Percentiles rank a stretch among this genome's conserved stretches.
These are phyloP conservation scores for Candida sp. DNA, from an alignment of 1,139 yeast species.

Conservation along the genomic window DNA sequence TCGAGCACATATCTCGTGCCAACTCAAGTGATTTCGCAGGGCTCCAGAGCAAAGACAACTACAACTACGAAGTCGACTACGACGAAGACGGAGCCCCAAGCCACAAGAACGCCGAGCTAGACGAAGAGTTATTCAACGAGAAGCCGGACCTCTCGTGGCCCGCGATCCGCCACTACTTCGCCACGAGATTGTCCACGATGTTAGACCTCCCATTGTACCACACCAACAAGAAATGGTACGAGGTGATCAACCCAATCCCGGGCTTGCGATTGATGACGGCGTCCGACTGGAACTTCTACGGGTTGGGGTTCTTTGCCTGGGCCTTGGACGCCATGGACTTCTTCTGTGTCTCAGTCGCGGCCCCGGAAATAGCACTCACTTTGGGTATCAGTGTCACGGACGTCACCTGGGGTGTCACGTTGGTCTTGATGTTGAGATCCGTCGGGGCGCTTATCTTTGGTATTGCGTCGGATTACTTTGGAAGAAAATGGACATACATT, in stretches of 20 bases:
- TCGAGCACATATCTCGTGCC: slow-evolving; percentile 9
- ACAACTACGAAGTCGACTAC: background rate
- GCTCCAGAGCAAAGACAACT: background rate
- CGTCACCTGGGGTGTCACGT: slow-evolving; percentile 81
- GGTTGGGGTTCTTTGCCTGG: slow-evolving; percentile 74
- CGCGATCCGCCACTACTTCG: slow-evolving; percentile 27
- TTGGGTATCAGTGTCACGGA: slow-evolving; percentile 54
- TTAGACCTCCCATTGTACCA: slow-evolving; percentile 22
- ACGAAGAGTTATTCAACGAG: slow-evolving; percentile 20
- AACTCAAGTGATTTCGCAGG: background rate
- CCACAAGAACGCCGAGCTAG: slow-evolving; percentile 1
- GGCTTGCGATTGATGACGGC: slow-evolving; percentile 31
- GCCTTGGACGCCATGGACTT: slow-evolving; percentile 83
- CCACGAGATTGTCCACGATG: slow-evolving; percentile 28
- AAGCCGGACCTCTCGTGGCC: slow-evolving; percentile 28
- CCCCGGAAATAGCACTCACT: slow-evolving; percentile 55
- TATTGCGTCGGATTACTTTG: slow-evolving; percentile 65
- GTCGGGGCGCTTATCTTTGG: slow-evolving; percentile 82
- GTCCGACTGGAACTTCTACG: slow-evolving; percentile 59
- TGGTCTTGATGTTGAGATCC: slow-evolving; percentile 79
- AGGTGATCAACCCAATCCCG: slow-evolving; percentile 35
- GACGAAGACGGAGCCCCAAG: background rate
- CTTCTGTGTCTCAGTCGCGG: slow-evolving; percentile 69
- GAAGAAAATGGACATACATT: slow-evolving; percentile 74
- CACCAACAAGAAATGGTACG: slow-evolving; percentile 16